These are phyloP conservation scores for Stephania cephalantha DNA, from an alignment of 164 flowering plant species.

Conservation along the genomic window DNA sequence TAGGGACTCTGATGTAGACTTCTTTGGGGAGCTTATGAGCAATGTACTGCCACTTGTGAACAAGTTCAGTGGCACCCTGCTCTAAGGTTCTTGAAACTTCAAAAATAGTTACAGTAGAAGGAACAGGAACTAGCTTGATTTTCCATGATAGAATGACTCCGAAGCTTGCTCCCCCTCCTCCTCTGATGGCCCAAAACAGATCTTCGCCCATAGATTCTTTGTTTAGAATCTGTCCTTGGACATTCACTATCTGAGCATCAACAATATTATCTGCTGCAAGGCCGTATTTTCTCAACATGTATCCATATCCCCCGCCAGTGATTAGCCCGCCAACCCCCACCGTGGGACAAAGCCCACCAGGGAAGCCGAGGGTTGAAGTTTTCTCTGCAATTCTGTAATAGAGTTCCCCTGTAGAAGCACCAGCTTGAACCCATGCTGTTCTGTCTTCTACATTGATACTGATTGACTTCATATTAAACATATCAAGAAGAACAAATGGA, in stretches of 20 bases:
- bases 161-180: constrained; percentile 6
- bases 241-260: background rate
- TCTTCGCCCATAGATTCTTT: constrained; percentile 5
- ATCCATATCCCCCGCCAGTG: constrained; percentile 9
- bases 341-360: background rate
- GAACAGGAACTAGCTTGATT: constrained; percentile 4
- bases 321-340: constrained; percentile 3
- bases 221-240: background rate
- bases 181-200: constrained; percentile 9
- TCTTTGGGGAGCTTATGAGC: background rate
- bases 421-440: constrained; percentile 8
- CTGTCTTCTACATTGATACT: background rate
- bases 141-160: constrained; percentile 5
- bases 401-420: background rate
- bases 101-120: constrained; percentile 6
- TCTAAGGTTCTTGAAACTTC: background rate
- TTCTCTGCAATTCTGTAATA: constrained; percentile 3
- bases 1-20: background rate
- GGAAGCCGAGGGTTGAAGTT: constrained; percentile 4
- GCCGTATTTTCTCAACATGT: constrained; percentile 9
- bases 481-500: constrained; percentile 4
- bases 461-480: background rate
- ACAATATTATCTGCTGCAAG: background rate
- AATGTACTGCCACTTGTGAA: constrained; percentile 7
- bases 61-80: constrained; percentile 2